phyloP scores from a whole-genome alignment of 2,329 filamentous ascomycete genomes.

The Phialophora chinensis region DNA sequence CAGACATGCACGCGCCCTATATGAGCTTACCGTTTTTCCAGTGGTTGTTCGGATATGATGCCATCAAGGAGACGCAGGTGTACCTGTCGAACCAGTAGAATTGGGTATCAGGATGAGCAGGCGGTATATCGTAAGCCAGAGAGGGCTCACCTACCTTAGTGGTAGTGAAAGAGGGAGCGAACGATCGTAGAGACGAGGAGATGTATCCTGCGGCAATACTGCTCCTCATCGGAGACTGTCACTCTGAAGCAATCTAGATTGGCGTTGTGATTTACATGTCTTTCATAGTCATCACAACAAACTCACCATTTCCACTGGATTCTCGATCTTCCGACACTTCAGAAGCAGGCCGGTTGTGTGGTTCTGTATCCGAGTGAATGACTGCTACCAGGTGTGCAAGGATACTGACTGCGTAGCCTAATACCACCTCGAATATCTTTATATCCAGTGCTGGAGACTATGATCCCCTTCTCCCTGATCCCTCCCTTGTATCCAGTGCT shows the following conservation, averaged over 20 bases:
- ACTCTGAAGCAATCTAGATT: neutral
- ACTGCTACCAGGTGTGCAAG: neutral
- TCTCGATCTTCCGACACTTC: neutral
- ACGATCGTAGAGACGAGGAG: neutral
- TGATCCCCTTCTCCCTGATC: no score
- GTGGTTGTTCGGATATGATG: slow-evolving; percentile 12
- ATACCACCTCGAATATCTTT: no score
- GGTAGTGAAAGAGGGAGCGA: neutral
- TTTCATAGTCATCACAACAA: neutral
- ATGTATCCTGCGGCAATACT: neutral
- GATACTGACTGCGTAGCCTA: no score
- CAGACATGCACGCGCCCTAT: slow-evolving; percentile 12
- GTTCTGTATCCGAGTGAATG: neutral
- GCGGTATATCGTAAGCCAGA: neutral
- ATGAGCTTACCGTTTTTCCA: slow-evolving; percentile 4
- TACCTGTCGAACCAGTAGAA: slow-evolving; percentile 13
- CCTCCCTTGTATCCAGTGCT: neutral
- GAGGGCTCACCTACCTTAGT: neutral
- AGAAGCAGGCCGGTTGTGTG: neutral
- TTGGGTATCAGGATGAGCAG: neutral
- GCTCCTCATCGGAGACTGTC: neutral
- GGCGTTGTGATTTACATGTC: neutral
- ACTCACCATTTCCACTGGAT: neutral
- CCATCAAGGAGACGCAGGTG: slow-evolving; percentile 9
- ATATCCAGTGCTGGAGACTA: no score